Evolutionary conservation across 1,284 basidiomycete genomes (phyloP), one percentile per base, ranked within the genome.

Genomic region (Cryptococcus floricola): DNA sequence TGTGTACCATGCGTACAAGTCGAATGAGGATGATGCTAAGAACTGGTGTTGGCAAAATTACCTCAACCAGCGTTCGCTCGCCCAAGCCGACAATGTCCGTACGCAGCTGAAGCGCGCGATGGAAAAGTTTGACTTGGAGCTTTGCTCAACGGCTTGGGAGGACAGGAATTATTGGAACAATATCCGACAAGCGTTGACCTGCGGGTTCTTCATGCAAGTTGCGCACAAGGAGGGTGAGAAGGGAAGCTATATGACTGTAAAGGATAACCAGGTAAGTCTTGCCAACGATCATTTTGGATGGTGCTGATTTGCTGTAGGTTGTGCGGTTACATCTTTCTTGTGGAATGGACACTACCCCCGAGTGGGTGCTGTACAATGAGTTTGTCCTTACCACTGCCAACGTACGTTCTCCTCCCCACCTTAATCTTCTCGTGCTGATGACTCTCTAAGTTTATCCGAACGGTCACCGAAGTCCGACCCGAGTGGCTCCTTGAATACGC

Each of bases 141-240:
- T 95, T 18, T 78, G 94, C 27, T 87, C 89, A n/a, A 84, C 87
- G 1, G 75, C 79, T 2, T 78, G 71, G 54, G 89, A 97, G 68
- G 85, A 89, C 75, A 84, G 84, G 72, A 88, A 87, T 69, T 85
- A 91, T 70, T 90, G 86, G 77, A 70, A 79, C 57, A 88, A 89
- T 67, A 87, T 98, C 58, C 85, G 91, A 31, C 87, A 88, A 76
- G 87, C 89, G 1, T 81, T 98, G 45, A 87, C 91, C 0, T 90
- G 88, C 69, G 95, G 94, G 0, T 98, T 92, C 82, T 99, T 98
- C 79, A 97, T 97, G 95, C 95, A 98, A 74, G 86, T 95, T 8
- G 95, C 94, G 5, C 92, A 97, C 77, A 91, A 91, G 74, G 90
- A 93, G 70, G 91, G 91, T n/a, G 89, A 91, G 68, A 92, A 91